A percentile compares a stretch with the other conserved stretches of the same genome.
Evolutionary conservation across 2,329 filamentous ascomycete genomes (phyloP).

Genomic region (Pyrenophora tritici-repentis): DNA sequence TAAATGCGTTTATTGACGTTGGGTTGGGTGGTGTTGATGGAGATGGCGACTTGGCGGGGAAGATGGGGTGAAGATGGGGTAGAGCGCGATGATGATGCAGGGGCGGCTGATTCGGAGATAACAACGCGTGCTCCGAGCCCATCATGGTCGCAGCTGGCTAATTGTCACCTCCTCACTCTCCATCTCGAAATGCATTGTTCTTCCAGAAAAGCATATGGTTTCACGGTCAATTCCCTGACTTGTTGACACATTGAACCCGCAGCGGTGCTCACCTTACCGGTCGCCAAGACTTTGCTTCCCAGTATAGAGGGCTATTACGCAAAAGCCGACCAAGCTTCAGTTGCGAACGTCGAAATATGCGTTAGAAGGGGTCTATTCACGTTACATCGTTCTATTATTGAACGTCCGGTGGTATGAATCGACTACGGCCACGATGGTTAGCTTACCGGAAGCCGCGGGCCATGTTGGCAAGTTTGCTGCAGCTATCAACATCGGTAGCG

Average conservation of each 20-base stretch:
- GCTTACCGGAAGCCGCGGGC: no score
- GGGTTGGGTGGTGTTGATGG: not conserved
- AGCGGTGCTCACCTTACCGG: not conserved
- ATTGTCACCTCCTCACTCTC: constrained; percentile 4
- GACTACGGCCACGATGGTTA: no score
- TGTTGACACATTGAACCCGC: not conserved
- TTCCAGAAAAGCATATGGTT: not conserved
- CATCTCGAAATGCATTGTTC: constrained; percentile 6
- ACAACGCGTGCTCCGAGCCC: constrained; percentile 13
- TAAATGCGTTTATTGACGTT: constrained; percentile 9
- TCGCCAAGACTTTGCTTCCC: no score
- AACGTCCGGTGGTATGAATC: no score
- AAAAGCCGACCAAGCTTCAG: no score
- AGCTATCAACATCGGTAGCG: no score
- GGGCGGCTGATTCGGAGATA: constrained; percentile 16
- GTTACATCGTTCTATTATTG: no score
- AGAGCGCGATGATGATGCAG: constrained; percentile 13
- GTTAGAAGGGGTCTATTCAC: no score
- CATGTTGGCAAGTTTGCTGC: no score
- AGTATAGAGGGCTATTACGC: no score
- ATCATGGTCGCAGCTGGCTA: constrained; percentile 5
- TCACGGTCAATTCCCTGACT: not conserved
- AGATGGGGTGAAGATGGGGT: constrained; percentile 11
- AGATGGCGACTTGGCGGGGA: constrained; percentile 1
- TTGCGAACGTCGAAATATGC: no score